Conservation (phyloP, 1,284 basidiomycete genomes). For the Boletellus dicymbophilus region DNA sequence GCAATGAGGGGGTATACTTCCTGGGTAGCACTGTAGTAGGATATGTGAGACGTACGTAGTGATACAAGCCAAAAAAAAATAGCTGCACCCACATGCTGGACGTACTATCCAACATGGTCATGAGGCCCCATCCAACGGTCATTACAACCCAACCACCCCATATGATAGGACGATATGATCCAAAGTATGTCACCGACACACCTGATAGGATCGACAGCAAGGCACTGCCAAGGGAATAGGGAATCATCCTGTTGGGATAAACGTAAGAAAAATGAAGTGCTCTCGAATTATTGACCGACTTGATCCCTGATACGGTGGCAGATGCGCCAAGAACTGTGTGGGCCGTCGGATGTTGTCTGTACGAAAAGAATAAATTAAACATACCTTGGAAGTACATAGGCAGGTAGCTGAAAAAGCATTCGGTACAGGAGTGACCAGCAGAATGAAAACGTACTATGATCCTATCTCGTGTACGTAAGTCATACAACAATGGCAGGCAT, state of each 20-base stretch:
- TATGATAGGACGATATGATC: constrained; percentile 40
- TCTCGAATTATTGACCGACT: constrained; percentile 10
- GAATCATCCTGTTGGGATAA: constrained; percentile 36
- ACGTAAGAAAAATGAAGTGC: not conserved
- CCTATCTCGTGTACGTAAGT: constrained; percentile 12
- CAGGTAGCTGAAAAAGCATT: constrained; percentile 25
- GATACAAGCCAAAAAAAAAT: not conserved
- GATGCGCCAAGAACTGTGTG: constrained; percentile 42
- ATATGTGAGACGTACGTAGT: not conserved
- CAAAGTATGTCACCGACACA: constrained; percentile 36
- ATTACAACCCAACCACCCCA: constrained; percentile 34
- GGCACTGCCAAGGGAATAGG: constrained; percentile 41
- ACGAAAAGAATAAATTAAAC: not conserved
- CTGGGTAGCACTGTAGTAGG: constrained; percentile 28
- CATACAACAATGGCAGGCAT: not conserved
- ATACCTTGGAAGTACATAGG: constrained; percentile 33
- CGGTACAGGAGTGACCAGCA: not conserved
- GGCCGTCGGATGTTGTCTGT: constrained; percentile 26
- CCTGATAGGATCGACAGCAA: constrained; percentile 38
- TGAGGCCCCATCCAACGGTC: constrained; percentile 38
- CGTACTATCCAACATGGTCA: constrained; percentile 35
- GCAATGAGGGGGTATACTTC: constrained; percentile 38
- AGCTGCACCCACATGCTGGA: constrained; percentile 24
- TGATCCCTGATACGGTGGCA: constrained; percentile 44
- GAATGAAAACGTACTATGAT: constrained; percentile 23